Conservation (phyloP, 805 yeast genomes). For the Candida ascalaphidarum region DNA sequence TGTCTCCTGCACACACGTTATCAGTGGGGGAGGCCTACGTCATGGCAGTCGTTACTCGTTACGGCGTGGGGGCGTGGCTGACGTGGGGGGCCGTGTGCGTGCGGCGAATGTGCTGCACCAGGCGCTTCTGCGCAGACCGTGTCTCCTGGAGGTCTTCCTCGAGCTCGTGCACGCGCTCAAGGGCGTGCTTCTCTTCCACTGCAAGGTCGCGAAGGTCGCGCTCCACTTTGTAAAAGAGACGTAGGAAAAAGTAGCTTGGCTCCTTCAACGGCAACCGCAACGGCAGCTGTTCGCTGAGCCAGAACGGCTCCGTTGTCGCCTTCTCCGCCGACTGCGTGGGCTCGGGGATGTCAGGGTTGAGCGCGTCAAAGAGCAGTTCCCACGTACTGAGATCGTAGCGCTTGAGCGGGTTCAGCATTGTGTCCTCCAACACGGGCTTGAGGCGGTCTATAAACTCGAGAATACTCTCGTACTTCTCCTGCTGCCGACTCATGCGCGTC, state of each 20-base stretch:
- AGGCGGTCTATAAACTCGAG: slow-evolving; percentile 20
- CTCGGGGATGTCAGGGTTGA: slow-evolving; percentile 10
- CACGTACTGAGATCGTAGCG: slow-evolving; percentile 46
- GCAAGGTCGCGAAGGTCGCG: slow-evolving; percentile 8
- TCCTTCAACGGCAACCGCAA: slow-evolving; percentile 62
- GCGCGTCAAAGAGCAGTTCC: slow-evolving; percentile 27
- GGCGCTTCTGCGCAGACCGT: no score
- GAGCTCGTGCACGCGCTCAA: no score
- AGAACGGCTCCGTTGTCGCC: slow-evolving; percentile 28
- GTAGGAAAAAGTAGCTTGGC: slow-evolving; percentile 48
- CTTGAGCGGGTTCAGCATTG: slow-evolving; percentile 31
- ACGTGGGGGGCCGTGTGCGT: no score
- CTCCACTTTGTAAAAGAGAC: slow-evolving; percentile 19
- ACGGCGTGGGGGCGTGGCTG: no score
- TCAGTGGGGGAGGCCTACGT: no score
- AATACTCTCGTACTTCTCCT: slow-evolving; percentile 7
- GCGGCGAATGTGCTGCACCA: no score
- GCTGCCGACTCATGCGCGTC: background rate
- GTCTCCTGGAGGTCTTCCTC: no score
- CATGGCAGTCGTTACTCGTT: no score
- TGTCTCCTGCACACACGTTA: no score
- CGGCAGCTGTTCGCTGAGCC: slow-evolving; percentile 66
- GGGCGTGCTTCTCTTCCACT: slow-evolving; percentile 1
- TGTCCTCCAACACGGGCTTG: slow-evolving; percentile 21
- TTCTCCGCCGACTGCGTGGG: background rate